Evolutionary conservation across 2,329 filamentous ascomycete genomes (phyloP).

Genomic region (Parascedosporium putredinis): DNA sequence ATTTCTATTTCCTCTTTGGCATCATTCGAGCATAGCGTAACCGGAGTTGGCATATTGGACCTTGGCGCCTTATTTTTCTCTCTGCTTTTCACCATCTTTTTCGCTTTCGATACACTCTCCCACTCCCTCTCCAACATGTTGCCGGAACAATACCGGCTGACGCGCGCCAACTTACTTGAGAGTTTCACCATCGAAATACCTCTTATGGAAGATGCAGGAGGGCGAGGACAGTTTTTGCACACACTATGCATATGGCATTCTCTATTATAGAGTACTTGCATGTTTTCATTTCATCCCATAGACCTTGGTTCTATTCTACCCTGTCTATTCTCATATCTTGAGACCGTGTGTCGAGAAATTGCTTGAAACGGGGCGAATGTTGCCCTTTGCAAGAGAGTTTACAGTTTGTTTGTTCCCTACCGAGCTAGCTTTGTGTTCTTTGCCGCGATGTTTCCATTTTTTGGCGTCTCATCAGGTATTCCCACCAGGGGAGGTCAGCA

Average conservation of each 20-base stretch:
- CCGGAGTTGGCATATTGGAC: not conserved
- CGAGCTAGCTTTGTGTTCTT: not conserved
- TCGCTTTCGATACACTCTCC: not conserved
- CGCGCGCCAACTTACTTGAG: not conserved
- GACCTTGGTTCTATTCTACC: not conserved
- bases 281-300: not conserved
- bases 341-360: too few relatives aligned
- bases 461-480: not conserved
- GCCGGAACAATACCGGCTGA: too few relatives aligned
- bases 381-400: too few relatives aligned
- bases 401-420: too few relatives aligned
- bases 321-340: not conserved
- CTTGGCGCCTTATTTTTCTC: not conserved
- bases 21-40: constrained; percentile 7
- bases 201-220: not conserved
- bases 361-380: too few relatives aligned
- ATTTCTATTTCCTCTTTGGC: not conserved
- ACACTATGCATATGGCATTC: not conserved
- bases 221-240: not conserved
- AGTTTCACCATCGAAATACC: not conserved
- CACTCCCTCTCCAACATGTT: not conserved
- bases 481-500: constrained; percentile 1
- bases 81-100: not conserved
- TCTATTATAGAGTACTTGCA: not conserved
- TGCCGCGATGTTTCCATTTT: not conserved